Evolutionary conservation across 495 filamentous ascomycete genomes (phyloP).

Genomic region (Aspergillus saccharolyticus): DNA sequence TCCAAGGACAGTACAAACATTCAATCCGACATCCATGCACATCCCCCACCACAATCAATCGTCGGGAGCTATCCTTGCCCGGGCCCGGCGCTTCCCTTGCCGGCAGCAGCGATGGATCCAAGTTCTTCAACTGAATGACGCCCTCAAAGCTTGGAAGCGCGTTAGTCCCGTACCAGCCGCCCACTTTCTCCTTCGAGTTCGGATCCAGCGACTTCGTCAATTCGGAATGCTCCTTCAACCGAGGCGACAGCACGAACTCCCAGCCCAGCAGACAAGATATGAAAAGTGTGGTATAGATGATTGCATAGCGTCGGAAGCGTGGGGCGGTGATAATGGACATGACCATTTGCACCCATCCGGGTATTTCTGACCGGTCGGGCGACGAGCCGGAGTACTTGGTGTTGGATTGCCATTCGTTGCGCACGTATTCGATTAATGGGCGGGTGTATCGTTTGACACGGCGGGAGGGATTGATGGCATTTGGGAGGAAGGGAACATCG

Average conservation of each 20-base stretch:
- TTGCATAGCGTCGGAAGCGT: constrained; percentile 42
- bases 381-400: constrained; percentile 20
- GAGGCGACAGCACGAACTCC: constrained; percentile 36
- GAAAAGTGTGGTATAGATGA: constrained; percentile 39
- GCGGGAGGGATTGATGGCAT: constrained; percentile 5
- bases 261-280: constrained; percentile 36
- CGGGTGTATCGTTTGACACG: constrained; percentile 20
- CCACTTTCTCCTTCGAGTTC: constrained; percentile 23
- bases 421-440: constrained; percentile 42
- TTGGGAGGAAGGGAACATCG: constrained; percentile 11
- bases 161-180: constrained; percentile 48
- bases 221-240: constrained; percentile 32
- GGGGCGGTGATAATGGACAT: constrained; percentile 37
- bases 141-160: constrained; percentile 42
- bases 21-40: constrained; percentile 78
- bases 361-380: constrained; percentile 19
- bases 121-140: constrained; percentile 32
- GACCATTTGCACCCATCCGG: constrained; percentile 28
- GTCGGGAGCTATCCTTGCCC: constrained; percentile 5
- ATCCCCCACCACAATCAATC: constrained; percentile 79
- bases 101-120: constrained; percentile 23
- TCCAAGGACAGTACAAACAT: constrained; percentile 32
- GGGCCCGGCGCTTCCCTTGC: constrained; percentile 1
- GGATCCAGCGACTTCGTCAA: constrained; percentile 36
- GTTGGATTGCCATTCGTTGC: constrained; percentile 42